Conservation (phyloP, 2,329 filamentous ascomycete genomes). For the Metarhizium anisopliae region DNA sequence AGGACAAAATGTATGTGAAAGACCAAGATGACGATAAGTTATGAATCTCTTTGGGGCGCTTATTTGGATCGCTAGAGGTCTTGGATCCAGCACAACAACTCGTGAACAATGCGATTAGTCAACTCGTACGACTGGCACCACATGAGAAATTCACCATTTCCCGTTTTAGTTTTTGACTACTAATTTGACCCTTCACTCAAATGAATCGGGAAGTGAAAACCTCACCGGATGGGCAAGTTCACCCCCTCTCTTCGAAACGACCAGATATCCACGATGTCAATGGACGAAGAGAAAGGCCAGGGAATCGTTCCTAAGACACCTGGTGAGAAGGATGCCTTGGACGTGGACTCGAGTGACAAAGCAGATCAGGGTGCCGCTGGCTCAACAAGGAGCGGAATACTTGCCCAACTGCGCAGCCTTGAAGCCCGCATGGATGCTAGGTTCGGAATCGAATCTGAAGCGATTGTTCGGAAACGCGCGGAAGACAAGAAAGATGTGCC, state of each 20-base stretch:
- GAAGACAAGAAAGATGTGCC: conserved; percentile 25
- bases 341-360: not conserved
- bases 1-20: too few relatives aligned
- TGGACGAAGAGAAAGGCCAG: conserved; percentile 1
- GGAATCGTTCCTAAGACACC: not conserved
- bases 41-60: too few relatives aligned
- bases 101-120: too few relatives aligned
- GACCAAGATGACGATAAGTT: too few relatives aligned
- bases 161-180: too few relatives aligned
- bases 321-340: not conserved
- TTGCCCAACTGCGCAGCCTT: conserved; percentile 28
- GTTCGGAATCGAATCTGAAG: conserved; percentile 39
- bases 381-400: conserved; percentile 14
- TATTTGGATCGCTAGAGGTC: too few relatives aligned
- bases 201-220: not conserved
- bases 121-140: too few relatives aligned
- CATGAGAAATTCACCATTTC: too few relatives aligned
- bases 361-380: too few relatives aligned
- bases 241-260: not conserved
- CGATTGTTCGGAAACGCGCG: conserved; percentile 34
- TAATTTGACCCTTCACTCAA: not conserved
- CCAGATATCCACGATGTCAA: not conserved
- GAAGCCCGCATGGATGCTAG: conserved; percentile 35
- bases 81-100: too few relatives aligned
- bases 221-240: not conserved